phyloP scores from a whole-genome alignment of 306 rosid species.

The Trichosanthes truncata region DNA sequence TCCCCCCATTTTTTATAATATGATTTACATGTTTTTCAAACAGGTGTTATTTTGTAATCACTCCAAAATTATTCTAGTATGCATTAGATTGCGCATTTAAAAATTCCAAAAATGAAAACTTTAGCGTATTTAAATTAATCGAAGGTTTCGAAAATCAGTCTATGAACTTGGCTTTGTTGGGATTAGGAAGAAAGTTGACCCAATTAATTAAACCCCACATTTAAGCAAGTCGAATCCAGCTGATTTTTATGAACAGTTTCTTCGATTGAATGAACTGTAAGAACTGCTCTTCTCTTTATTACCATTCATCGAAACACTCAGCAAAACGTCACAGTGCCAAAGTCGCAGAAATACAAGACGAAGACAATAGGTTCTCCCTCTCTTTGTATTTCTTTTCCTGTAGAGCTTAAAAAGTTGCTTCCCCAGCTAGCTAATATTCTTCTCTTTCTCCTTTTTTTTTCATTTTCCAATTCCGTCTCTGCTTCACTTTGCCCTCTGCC shows the following conservation, averaged over 20 bases:
- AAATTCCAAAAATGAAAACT: not conserved
- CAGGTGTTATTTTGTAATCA: not conserved
- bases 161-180: not conserved
- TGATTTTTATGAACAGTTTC: not conserved
- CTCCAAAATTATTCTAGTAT: not conserved
- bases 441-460: not conserved
- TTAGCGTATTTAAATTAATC: not conserved
- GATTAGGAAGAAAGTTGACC: not conserved
- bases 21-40: not conserved
- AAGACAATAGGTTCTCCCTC: not conserved
- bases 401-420: not conserved
- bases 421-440: not conserved
- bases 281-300: constrained; percentile 3
- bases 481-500: not conserved
- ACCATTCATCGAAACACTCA: not conserved
- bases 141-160: not conserved
- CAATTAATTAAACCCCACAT: not conserved
- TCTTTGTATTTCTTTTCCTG: not conserved
- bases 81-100: not conserved
- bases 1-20: no score
- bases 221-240: not conserved
- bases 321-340: not conserved
- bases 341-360: not conserved
- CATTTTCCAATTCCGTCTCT: not conserved
- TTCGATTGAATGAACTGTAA: not conserved